These are phyloP conservation scores for Tylopilus felleus DNA, from an alignment of 768 basidiomycete genomes.

Conservation along the genomic window DNA sequence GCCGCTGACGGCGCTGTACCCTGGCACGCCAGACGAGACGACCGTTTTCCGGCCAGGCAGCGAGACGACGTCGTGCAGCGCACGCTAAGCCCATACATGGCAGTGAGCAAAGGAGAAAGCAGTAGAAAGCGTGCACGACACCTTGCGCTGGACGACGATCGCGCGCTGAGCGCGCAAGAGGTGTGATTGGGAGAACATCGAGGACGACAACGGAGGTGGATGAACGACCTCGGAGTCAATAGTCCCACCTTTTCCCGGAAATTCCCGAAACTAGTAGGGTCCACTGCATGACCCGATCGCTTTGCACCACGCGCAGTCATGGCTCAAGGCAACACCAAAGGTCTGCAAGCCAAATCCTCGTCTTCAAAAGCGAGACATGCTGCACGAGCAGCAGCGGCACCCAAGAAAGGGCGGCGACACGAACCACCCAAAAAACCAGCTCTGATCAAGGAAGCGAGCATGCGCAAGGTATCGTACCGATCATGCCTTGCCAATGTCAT, in stretches of 20 bases:
- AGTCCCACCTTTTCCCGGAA: slow-evolving; percentile 19
- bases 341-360: slow-evolving; percentile 54
- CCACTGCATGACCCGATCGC: background rate
- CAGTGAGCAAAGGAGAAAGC: background rate
- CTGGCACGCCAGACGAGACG: slow-evolving; percentile 73
- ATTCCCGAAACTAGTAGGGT: slow-evolving; percentile 16
- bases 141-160: slow-evolving; percentile 46
- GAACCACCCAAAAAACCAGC: slow-evolving; percentile 80
- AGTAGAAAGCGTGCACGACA: slow-evolving; percentile 14
- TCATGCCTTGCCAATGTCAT: background rate
- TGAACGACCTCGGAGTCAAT: background rate
- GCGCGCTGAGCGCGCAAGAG: slow-evolving; percentile 54
- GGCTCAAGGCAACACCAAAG: slow-evolving; percentile 88
- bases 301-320: slow-evolving; percentile 24
- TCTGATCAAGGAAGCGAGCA: slow-evolving; percentile 68
- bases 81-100: slow-evolving; percentile 46
- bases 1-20: slow-evolving; percentile 84
- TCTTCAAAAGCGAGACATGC: slow-evolving; percentile 50
- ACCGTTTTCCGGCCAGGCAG: slow-evolving; percentile 61
- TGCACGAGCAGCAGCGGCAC: slow-evolving; percentile 61
- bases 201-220: slow-evolving; percentile 14
- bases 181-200: slow-evolving; percentile 45
- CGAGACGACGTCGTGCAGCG: slow-evolving; percentile 67
- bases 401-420: slow-evolving; percentile 76
- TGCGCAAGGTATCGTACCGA: slow-evolving; percentile 59